Percentiles rank a stretch among this genome's conserved stretches.
These are phyloP conservation scores for Agaricus subrufescens DNA, from an alignment of 768 basidiomycete genomes.

Conservation along the genomic window DNA sequence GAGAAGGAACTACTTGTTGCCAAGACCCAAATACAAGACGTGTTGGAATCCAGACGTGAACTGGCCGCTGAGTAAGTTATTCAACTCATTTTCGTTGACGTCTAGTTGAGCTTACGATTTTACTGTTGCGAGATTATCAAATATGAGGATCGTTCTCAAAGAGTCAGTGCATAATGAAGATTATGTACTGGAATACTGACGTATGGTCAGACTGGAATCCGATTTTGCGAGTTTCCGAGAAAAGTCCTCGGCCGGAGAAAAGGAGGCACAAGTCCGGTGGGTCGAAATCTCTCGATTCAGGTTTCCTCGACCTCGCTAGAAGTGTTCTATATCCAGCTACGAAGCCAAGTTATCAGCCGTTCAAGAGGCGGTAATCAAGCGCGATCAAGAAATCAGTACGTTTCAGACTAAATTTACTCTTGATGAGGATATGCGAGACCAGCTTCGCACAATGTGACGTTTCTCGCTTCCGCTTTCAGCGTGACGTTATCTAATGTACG, in stretches of 20 bases:
- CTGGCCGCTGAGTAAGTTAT: not conserved
- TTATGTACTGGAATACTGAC: not conserved
- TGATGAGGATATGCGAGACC: conserved; percentile 8
- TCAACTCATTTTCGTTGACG: not conserved
- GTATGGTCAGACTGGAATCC: not conserved
- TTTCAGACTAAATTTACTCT: conserved; percentile 18
- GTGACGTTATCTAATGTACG: not conserved
- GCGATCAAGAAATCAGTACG: conserved; percentile 20
- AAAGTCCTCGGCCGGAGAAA: not conserved
- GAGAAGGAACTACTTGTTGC: conserved; percentile 4
- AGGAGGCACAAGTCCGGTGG: not conserved
- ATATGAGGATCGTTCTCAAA: not conserved
- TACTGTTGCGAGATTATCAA: not conserved
- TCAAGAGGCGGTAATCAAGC: conserved; percentile 19
- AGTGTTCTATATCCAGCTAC: conserved; percentile 9
- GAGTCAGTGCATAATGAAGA: not conserved
- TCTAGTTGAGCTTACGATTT: not conserved
- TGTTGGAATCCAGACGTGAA: conserved; percentile 1
- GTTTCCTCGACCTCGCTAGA: not conserved
- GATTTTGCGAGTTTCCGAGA: not conserved
- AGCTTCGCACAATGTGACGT: conserved; percentile 2
- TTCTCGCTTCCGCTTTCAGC: not conserved
- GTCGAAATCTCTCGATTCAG: not conserved
- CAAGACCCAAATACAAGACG: conserved; percentile 4
- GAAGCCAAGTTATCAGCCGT: conserved; percentile 17